Percentiles rank a stretch among this genome's conserved stretches.
phyloP scores from a whole-genome alignment of 306 rosid genomes.

The Malus fusca region DNA sequence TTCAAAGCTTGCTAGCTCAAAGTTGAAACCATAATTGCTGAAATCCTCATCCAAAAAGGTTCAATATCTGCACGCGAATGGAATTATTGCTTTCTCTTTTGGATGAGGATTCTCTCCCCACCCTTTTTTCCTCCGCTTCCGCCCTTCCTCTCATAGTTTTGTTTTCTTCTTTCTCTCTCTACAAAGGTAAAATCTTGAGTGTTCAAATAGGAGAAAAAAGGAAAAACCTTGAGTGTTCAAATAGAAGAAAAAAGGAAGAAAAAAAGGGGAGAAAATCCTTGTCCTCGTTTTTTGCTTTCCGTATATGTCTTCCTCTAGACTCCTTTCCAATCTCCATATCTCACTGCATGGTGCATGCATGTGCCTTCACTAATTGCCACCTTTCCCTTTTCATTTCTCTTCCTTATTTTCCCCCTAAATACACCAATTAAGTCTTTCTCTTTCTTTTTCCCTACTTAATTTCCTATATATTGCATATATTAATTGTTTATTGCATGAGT shows the following conservation, averaged over 20 bases:
- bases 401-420: background rate
- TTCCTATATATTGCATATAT: background rate
- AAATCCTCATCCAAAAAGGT: background rate
- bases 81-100: slow-evolving; percentile 1
- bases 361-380: slow-evolving; percentile 17
- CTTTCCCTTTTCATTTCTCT: background rate
- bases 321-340: background rate
- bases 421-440: background rate
- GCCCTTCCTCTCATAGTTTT: no score
- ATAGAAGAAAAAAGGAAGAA: no score
- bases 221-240: no score
- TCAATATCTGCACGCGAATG: background rate
- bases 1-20: background rate
- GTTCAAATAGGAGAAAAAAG: no score
- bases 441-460: background rate
- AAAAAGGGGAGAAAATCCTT: no score
- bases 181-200: no score
- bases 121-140: no score
- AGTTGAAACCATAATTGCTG: background rate
- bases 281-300: background rate
- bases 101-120: background rate
- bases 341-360: background rate
- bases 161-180: no score
- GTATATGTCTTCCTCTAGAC: background rate
- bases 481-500: no score